Base-by-base conservation (phyloP, 371 early-diverging fungal genomes). In the Mortierella sp. region DNA sequence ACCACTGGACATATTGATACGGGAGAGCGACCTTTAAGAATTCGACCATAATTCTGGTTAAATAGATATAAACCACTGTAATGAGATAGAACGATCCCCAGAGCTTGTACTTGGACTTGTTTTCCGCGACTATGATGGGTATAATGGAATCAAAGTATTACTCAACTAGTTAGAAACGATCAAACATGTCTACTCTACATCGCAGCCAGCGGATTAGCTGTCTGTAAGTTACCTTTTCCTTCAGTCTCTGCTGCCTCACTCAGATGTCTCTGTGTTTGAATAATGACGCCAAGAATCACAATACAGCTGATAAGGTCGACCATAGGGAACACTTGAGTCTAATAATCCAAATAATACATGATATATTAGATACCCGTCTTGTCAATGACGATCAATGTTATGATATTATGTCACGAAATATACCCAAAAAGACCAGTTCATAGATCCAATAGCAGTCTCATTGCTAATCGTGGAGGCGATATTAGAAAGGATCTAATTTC, bases 21-120 rank as follows among this genome's bases (percentile, higher is more conserved):
- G 89, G 88, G 3, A 89, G 74, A 0, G 84, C 81, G 15, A 84
- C 86, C 75, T 85, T 86, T 61, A 89, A 59, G 45, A 87, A 65
- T 61, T 84, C 80, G 28, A 88, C 86, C 61, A 89, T 47, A 45
- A 89, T 84, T 42, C 87, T 85, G 5, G 89, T 89, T 37, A 86
- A 68, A 31, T 88, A 89, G 54, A 89, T 83, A 61, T 89, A 88
- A 1, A 85, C 83, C 31, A 89, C 74, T 8, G 87, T 87, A n/a
- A 88, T 83, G 26, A 89, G 71, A 59, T 89, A 89, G 74, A 88
- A 88, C 1, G 86, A 77, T 2, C 87, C 86, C 89, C 89, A 89
- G 15, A 89, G 70, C 59, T 88, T 86, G 74, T 89, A 87, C 65
- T 86, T 87, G 82, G 70, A 78, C 59, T 88, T 71, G 45, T 85